A percentile compares a stretch with the other conserved stretches of the same genome.
Evolutionary conservation across 768 basidiomycete species (phyloP).

Genomic region (Hydnum rufescens): DNA sequence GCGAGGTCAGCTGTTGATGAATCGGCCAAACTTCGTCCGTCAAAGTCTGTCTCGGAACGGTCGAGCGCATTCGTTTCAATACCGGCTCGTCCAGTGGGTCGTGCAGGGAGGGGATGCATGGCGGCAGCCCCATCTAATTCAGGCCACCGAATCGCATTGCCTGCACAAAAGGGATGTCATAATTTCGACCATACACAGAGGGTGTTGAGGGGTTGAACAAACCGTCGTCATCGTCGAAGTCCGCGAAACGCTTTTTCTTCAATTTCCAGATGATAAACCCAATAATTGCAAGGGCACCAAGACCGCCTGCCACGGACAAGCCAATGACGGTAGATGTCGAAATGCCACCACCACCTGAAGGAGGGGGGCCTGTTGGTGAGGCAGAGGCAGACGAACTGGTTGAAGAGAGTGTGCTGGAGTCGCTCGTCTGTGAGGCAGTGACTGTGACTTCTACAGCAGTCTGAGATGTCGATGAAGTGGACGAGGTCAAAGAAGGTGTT

Average conservation of each 20-base stretch:
- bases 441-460: background rate
- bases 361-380: slow-evolving; percentile 6
- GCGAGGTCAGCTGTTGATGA: slow-evolving; percentile 9
- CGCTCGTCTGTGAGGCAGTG: background rate
- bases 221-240: slow-evolving; percentile 54
- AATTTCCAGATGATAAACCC: slow-evolving; percentile 76
- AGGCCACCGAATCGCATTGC: slow-evolving; percentile 81
- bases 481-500: background rate
- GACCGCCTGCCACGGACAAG: slow-evolving; percentile 60
- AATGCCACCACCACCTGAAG: slow-evolving; percentile 2
- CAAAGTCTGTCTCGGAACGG: slow-evolving; percentile 3
- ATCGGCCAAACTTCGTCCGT: background rate
- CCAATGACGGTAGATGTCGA: slow-evolving; percentile 30
- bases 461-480: slow-evolving; percentile 1
- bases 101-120: slow-evolving; percentile 45
- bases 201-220: slow-evolving; percentile 7
- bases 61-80: slow-evolving; percentile 21
- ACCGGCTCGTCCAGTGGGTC: slow-evolving; percentile 44
- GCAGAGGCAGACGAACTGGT: slow-evolving; percentile 5
- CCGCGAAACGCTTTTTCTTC: slow-evolving; percentile 51
- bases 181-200: background rate
- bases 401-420: background rate
- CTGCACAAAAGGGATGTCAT: slow-evolving; percentile 21
- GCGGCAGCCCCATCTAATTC: slow-evolving; percentile 36
- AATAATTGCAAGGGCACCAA: slow-evolving; percentile 49